phyloP scores from a whole-genome alignment of 306 rosid genomes.

The Trifolium fragiferum region DNA sequence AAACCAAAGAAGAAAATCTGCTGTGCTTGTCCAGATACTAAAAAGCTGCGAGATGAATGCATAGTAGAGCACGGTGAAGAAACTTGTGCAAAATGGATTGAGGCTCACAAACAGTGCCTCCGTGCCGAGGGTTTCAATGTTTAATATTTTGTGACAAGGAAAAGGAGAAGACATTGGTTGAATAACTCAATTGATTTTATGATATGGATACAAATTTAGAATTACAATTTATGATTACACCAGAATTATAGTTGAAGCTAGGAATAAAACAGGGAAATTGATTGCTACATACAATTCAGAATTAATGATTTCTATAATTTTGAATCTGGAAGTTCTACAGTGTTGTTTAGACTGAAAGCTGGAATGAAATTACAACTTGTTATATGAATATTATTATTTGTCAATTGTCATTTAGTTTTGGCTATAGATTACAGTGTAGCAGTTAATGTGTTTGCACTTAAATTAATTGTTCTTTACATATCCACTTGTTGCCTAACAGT shows the following conservation, averaged over 20 bases:
- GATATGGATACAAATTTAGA: no score
- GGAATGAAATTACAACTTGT: no score
- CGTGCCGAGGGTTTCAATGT: conserved; percentile 86
- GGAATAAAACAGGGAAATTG: not conserved
- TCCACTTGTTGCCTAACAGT: conserved; percentile 3
- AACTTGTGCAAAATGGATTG: conserved; percentile 83
- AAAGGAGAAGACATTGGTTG: not conserved
- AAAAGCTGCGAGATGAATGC: conserved; percentile 86
- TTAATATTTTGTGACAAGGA: conserved; percentile 21
- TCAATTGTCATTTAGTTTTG: not conserved
- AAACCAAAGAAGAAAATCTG: conserved; percentile 91
- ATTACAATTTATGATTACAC: no score
- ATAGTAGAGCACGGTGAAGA: conserved; percentile 85
- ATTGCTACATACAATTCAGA: not conserved
- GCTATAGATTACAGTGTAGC: not conserved
- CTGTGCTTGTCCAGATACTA: conserved; percentile 83
- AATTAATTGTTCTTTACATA: not conserved
- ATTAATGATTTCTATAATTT: no score
- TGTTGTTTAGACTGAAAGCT: no score
- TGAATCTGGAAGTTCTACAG: not conserved
- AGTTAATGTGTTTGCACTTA: not conserved
- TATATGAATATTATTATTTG: no score
- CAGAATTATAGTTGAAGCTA: not conserved
- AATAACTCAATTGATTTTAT: not conserved
- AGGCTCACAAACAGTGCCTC: conserved; percentile 82